Conservation (phyloP, 2,329 filamentous ascomycete genomes). For the Sporothrix brasiliensis region DNA sequence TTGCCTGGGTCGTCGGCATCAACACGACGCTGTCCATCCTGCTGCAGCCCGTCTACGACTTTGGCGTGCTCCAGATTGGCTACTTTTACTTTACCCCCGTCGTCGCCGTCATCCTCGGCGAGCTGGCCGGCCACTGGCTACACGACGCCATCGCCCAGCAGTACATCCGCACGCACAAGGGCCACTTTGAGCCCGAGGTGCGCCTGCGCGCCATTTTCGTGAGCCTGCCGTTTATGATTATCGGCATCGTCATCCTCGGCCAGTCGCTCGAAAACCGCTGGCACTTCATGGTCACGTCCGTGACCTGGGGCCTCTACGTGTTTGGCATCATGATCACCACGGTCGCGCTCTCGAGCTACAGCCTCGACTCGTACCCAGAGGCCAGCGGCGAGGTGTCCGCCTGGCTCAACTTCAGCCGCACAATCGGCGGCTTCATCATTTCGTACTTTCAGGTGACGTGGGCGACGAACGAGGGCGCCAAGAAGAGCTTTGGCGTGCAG, state of each 20-base stretch:
- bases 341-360: slow-evolving; percentile 56
- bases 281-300: slow-evolving; percentile 55
- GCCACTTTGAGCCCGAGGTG: slow-evolving; percentile 60
- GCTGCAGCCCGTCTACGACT: slow-evolving; percentile 54
- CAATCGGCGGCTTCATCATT: slow-evolving; percentile 52
- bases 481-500: slow-evolving; percentile 52
- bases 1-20: slow-evolving; percentile 58
- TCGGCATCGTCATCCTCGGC: slow-evolving; percentile 56
- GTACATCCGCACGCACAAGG: slow-evolving; percentile 52
- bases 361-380: slow-evolving; percentile 59
- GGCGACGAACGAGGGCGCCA: slow-evolving; percentile 50
- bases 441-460: slow-evolving; percentile 58
- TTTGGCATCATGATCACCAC: slow-evolving; percentile 60
- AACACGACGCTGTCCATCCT: slow-evolving; percentile 60
- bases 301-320: slow-evolving; percentile 58
- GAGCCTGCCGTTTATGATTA: slow-evolving; percentile 52
- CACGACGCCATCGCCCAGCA: slow-evolving; percentile 54
- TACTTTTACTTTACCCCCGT: slow-evolving; percentile 63
- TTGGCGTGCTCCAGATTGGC: slow-evolving; percentile 54
- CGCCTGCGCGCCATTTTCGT: slow-evolving; percentile 55
- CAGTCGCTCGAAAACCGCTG: slow-evolving; percentile 54
- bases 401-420: slow-evolving; percentile 55
- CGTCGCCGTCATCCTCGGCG: slow-evolving; percentile 57
- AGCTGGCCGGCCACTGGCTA: slow-evolving; percentile 58
- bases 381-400: slow-evolving; percentile 57